Evolutionary conservation across 192 early-diverging fungal species (phyloP), one percentile per base, ranked within the genome.

Genomic region (Chytriomyces sp.): DNA sequence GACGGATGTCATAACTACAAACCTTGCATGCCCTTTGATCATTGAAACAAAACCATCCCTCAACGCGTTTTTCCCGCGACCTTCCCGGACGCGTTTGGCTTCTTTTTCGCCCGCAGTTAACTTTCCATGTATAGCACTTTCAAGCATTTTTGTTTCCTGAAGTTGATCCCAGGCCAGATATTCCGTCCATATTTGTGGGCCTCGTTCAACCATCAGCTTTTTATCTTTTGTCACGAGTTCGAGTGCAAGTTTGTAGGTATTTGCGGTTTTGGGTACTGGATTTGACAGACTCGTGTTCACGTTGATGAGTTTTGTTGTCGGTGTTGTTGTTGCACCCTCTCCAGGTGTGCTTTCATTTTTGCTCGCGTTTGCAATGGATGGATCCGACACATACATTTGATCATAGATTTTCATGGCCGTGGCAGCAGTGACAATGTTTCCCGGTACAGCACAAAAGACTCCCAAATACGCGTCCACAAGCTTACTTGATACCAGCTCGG

Each of bases 341-440:
- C 16, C 13, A 28, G 28, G 5, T n/a, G 66, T 23, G 10, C 11
- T 53, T 26, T 57, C 49, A 53, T 13, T n/a, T 53, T 46, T 26
- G 26, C 35, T 35, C 35, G 35, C 35, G 35, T 35, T 35, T 35
- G 2, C 4, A 3, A 35, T 35, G 35, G 35, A 35, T 35, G 35
- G 3, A 35, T 35, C 35, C 35, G 23, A 16, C 6, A 20, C 49
- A 46, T 73, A 63, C 59, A 73, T 45, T 18, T 13, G 13, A 73
- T 73, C 71, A 63, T 62, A 73, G 62, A 73, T 62, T 44, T 73
- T 10, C 26, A 73, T 20, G 24, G 71, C 71, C 60, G 7, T 73
- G 35, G 57, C 28, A 16, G 71, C 57, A 46, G 71, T 60, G n/a
- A 49, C n/a, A 20, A 61, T 63, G 43, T 73, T 73, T 45, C 71